Evolutionary conservation across 805 yeast genomes (phyloP).

Genomic region (Dipodascopsis uninucleata): DNA sequence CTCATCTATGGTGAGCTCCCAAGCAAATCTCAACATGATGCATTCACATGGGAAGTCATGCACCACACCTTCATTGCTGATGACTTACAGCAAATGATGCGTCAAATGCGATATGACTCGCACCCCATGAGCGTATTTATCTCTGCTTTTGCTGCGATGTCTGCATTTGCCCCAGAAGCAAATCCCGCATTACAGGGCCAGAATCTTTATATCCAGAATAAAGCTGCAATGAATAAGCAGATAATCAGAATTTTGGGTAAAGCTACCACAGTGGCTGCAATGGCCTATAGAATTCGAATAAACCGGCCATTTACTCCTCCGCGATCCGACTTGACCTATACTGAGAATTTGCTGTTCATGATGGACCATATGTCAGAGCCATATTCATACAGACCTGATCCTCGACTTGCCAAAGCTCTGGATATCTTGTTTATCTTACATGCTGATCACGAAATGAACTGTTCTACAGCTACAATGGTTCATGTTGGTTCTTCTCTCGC

Average conservation of each 20-base stretch:
- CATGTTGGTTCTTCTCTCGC: constrained; percentile 27
- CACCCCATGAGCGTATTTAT: constrained; percentile 26
- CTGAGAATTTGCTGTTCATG: constrained; percentile 27
- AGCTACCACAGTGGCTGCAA: constrained; percentile 26
- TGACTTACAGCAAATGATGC: constrained; percentile 20
- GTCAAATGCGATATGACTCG: constrained; percentile 26
- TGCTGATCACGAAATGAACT: constrained; percentile 28
- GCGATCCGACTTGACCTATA: constrained; percentile 23
- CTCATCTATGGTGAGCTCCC: constrained; percentile 27
- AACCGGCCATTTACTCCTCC: constrained; percentile 24
- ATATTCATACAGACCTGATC: constrained; percentile 26
- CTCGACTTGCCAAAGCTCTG: constrained; percentile 26
- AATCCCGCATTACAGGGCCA: constrained; percentile 24
- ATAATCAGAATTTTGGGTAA: constrained; percentile 26
- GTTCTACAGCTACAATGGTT: constrained; percentile 27
- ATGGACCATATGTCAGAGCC: constrained; percentile 29
- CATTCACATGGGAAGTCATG: constrained; percentile 26
- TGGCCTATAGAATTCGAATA: constrained; percentile 28
- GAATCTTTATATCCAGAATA: constrained; percentile 16
- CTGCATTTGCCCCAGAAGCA: constrained; percentile 27
- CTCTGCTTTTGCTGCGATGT: constrained; percentile 25
- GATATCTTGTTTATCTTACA: constrained; percentile 25
- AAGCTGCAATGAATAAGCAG: constrained; percentile 25
- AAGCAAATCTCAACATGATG: constrained; percentile 9
- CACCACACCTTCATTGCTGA: constrained; percentile 27